Conservation (phyloP, 306 rosid species). For the Calophaca sinica region DNA sequence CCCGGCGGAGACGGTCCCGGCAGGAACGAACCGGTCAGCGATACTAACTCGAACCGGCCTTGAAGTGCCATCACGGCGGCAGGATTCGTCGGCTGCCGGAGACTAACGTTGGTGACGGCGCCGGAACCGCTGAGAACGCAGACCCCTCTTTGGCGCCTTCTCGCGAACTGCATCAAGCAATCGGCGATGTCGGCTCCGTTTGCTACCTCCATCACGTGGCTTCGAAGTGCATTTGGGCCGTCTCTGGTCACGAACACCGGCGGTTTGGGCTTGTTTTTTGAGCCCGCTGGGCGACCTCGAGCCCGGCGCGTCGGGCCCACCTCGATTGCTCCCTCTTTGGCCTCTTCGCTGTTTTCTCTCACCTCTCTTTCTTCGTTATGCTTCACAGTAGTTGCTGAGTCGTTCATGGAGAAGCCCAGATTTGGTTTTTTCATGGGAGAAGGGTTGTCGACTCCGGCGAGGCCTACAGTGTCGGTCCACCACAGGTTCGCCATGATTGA, state of each 20-base stretch:
- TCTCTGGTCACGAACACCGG: conserved; percentile 66
- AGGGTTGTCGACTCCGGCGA: conserved; percentile 51
- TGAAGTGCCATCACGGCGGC: conserved; percentile 66
- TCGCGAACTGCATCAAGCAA: conserved; percentile 62
- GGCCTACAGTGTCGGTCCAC: conserved; percentile 69
- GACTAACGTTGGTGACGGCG: conserved; percentile 64
- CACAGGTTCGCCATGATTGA: conserved; percentile 62
- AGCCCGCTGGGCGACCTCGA: conserved; percentile 71
- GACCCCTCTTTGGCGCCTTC: conserved; percentile 65
- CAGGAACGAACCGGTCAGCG: conserved; percentile 62
- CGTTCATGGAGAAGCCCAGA: conserved; percentile 63
- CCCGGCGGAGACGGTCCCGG: conserved; percentile 66
- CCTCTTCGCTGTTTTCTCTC: conserved; percentile 61
- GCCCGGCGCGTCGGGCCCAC: conserved; percentile 52
- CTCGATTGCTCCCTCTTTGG: conserved; percentile 63
- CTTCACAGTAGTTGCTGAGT: neutral
- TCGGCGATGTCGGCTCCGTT: conserved; percentile 65
- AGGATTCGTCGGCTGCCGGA: conserved; percentile 60
- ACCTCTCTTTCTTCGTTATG: conserved; percentile 42
- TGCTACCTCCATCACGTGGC: conserved; percentile 79
- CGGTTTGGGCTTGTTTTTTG: conserved; percentile 77
- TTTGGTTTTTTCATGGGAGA: conserved; percentile 62
- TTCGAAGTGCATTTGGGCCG: conserved; percentile 71
- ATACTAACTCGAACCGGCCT: conserved; percentile 71
- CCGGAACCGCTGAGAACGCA: conserved; percentile 78